Evolutionary conservation across 192 early-diverging fungal genomes (phyloP).

Genomic region (Coemansia sp.): DNA sequence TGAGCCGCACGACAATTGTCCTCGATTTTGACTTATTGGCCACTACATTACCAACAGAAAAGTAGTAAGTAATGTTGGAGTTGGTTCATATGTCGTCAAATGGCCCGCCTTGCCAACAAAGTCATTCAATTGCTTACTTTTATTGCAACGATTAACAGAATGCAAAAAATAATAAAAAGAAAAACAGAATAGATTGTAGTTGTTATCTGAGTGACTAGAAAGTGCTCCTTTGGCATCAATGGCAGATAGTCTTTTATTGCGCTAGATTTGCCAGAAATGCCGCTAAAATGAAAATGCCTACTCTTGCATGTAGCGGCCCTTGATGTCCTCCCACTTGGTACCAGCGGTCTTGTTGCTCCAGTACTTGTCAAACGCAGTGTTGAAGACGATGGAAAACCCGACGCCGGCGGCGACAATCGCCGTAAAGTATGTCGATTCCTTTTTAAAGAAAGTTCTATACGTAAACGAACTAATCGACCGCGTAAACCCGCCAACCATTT

Average conservation of each 20-base stretch:
- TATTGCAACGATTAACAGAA: neutral
- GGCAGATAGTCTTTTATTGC: no score
- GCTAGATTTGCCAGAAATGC: no score
- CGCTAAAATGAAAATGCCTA: neutral
- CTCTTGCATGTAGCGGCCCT: conserved; percentile 33
- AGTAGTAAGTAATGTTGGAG: neutral
- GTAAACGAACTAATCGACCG: conserved; percentile 36
- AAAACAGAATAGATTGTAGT: neutral
- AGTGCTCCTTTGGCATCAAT: no score
- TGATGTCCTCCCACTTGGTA: conserved; percentile 53
- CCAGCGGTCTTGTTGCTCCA: conserved; percentile 51
- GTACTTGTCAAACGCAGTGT: conserved; percentile 45
- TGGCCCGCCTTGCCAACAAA: no score
- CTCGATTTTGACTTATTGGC: conserved; percentile 84
- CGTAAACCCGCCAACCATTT: conserved; percentile 44
- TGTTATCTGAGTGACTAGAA: no score
- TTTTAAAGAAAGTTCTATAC: conserved; percentile 51
- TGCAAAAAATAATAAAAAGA: neutral
- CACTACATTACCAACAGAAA: conserved; percentile 48
- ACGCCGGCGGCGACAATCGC: conserved; percentile 38
- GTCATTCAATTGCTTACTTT: neutral
- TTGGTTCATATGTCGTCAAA: neutral
- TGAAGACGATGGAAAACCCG: conserved; percentile 39
- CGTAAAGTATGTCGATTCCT: conserved; percentile 53
- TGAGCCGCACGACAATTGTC: conserved; percentile 79